These are phyloP conservation scores for Wickerhamiella vanderwaltii DNA, from an alignment of 805 yeast genomes.

Conservation along the genomic window DNA sequence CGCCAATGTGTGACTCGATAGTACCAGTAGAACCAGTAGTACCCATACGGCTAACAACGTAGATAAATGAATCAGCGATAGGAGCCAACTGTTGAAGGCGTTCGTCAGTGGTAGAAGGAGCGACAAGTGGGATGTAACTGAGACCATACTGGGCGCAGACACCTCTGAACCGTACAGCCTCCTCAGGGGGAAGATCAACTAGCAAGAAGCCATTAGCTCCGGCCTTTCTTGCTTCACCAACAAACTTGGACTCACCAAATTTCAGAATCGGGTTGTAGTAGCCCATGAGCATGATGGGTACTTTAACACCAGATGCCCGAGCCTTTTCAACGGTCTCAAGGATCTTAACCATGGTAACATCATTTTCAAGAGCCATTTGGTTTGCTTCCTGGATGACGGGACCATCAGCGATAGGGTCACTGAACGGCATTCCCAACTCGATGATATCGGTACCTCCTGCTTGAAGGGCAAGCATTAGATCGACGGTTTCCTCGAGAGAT, in stretches of 20 bases:
- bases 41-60: conserved; percentile 97
- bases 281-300: conserved; percentile 92
- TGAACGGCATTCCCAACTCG: conserved; percentile 91
- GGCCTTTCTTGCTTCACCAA: conserved; percentile 64
- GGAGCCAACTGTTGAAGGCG: conserved; percentile 65
- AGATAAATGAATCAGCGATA: conserved; percentile 90
- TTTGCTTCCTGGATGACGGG: conserved; percentile 91
- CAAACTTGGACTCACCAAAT: conserved; percentile 78
- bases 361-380: conserved; percentile 62
- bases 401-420: conserved; percentile 98
- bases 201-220: conserved; percentile 94
- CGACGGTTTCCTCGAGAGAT: conserved; percentile 72
- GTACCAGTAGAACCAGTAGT: conserved; percentile 79
- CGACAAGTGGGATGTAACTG: conserved; percentile 85
- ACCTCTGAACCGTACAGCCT: conserved; percentile 76
- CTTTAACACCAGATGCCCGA: conserved; percentile 67
- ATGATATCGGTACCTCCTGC: conserved; percentile 92
- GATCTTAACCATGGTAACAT: conserved; percentile 57
- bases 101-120: conserved; percentile 91
- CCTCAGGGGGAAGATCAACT: conserved; percentile 97
- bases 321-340: conserved; percentile 65
- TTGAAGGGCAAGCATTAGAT: conserved; percentile 77
- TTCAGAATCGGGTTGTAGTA: conserved; percentile 88
- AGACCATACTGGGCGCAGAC: conserved; percentile 55
- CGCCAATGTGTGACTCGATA: conserved; percentile 51